Evolutionary conservation across 768 basidiomycete species (phyloP).

Genomic region (Amyloporia xantha): DNA sequence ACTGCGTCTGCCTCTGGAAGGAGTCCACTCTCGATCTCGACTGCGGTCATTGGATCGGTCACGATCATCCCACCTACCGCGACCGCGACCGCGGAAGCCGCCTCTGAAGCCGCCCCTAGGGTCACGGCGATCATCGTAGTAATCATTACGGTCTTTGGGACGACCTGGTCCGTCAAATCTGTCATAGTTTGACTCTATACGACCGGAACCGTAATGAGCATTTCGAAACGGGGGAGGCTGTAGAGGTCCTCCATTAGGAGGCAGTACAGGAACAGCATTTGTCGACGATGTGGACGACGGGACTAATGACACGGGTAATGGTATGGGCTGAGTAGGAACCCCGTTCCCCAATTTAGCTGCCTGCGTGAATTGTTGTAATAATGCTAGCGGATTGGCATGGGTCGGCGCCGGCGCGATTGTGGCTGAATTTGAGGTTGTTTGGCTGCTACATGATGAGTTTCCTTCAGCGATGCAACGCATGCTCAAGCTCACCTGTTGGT

Average conservation of each 20-base stretch:
- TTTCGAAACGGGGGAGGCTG: constrained; percentile 33
- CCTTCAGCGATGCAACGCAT: neutral
- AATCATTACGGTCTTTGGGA: constrained; percentile 39
- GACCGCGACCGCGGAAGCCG: constrained; percentile 53
- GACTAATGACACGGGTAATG: constrained; percentile 25
- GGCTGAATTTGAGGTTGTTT: constrained; percentile 52
- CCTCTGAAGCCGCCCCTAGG: constrained; percentile 50
- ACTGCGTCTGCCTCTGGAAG: constrained; percentile 45
- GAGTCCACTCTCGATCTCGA: constrained; percentile 37
- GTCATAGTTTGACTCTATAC: constrained; percentile 35
- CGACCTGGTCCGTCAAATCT: constrained; percentile 38
- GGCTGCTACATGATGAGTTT: constrained; percentile 32
- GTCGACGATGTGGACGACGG: constrained; percentile 20
- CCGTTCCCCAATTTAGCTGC: constrained; percentile 36
- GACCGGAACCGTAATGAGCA: constrained; percentile 30
- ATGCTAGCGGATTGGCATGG: constrained; percentile 48
- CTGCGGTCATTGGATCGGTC: constrained; percentile 36
- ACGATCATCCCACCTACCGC: constrained; percentile 59
- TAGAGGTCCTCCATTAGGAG: constrained; percentile 20
- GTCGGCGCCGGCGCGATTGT: constrained; percentile 24
- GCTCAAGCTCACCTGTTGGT: constrained; percentile 32
- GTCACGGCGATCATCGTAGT: constrained; percentile 45
- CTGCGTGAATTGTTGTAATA: constrained; percentile 73
- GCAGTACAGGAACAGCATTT: constrained; percentile 25
- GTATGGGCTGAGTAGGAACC: constrained; percentile 19